These are phyloP conservation scores for Colletotrichum sp. DNA, from an alignment of 2,329 filamentous ascomycete species.

Conservation along the genomic window DNA sequence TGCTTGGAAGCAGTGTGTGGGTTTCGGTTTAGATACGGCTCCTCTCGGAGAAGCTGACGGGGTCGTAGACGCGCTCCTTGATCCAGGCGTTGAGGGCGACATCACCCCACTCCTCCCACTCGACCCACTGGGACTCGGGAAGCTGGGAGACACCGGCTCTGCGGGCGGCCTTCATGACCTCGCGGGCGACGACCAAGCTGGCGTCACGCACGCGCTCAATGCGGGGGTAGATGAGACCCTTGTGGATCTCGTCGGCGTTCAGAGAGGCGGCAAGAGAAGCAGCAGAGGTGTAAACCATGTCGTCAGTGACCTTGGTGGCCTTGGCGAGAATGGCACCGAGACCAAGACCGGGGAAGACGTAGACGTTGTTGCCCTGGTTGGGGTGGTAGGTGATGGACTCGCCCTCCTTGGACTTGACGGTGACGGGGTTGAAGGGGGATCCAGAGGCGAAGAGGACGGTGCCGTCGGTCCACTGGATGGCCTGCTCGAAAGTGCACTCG, in stretches of 20 bases:
- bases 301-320: slow-evolving; percentile 83
- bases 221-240: slow-evolving; percentile 88
- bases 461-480: slow-evolving; percentile 88
- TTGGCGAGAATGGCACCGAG: slow-evolving; percentile 93
- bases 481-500: slow-evolving; percentile 96
- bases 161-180: slow-evolving; percentile 92
- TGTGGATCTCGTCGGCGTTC: slow-evolving; percentile 79
- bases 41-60: slow-evolving; percentile 45
- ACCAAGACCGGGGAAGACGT: slow-evolving; percentile 96
- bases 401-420: slow-evolving; percentile 64
- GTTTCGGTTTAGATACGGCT: slow-evolving; percentile 16
- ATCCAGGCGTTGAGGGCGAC: slow-evolving; percentile 66
- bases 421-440: slow-evolving; percentile 83
- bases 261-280: slow-evolving; percentile 80
- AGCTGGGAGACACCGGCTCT: slow-evolving; percentile 77
- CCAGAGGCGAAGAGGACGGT: slow-evolving; percentile 93
- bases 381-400: slow-evolving; percentile 72
- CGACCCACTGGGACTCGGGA: slow-evolving; percentile 71
- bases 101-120: slow-evolving; percentile 76
- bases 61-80: slow-evolving; percentile 66
- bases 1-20: neutral
- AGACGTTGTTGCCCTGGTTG: slow-evolving; percentile 86
- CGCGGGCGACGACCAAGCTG: slow-evolving; percentile 82
- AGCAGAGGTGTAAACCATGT: slow-evolving; percentile 96
- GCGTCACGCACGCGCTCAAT: slow-evolving; percentile 93